Base-by-base conservation (phyloP, 768 basidiomycete genomes). In the Saitozyma sp. region DNA sequence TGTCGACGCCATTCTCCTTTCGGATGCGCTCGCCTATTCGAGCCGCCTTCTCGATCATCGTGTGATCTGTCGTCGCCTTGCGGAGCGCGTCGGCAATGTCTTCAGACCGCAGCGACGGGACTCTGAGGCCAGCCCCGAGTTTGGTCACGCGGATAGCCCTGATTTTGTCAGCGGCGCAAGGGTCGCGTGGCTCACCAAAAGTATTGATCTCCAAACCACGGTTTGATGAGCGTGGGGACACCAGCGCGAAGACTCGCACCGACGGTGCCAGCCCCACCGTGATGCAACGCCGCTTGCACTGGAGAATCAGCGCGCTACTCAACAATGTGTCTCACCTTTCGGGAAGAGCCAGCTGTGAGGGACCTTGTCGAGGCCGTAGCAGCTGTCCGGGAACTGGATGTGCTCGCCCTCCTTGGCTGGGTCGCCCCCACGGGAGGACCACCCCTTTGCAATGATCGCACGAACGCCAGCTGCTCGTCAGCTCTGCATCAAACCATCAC, bases 241-340 rank as follows among this genome's bases (percentile, higher is more conserved):
- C 87, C 86, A 43, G 85, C 84, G 73, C 83, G 69, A 29, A 88
- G 77, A 71, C 85, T 86, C 1, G 87, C 87, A 0, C 87, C 87
- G 0, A 87, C 88, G 0, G 87, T 89, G 11, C 87, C 88, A 6
- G 87, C 87, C 8, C 88, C 88, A 19, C 87, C 87, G 64, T 88
- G 86, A 76, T 87, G 87, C 49, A 88, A 61, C 9, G 82, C 86
- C 1, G 86, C 88, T 68, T 87, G 85, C 10, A 89, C 81, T 66
- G 81, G 0, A 85, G 85, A 85, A 1, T 85, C 86, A n/a, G 86
- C 86, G 13, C 86, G 85, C 8, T 85, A 85, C 17, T 85, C 85
- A 61, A 85, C 84, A 71, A 85, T 85, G 17, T 37, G 84, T 85
- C 71, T 86, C 84, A 45, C 88, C 80, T 52, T 68, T 68, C 0